Evolutionary conservation across 2,329 filamentous ascomycete species (phyloP), one percentile per base, ranked within the genome.

Genomic region (Dactylellina leptospora): DNA sequence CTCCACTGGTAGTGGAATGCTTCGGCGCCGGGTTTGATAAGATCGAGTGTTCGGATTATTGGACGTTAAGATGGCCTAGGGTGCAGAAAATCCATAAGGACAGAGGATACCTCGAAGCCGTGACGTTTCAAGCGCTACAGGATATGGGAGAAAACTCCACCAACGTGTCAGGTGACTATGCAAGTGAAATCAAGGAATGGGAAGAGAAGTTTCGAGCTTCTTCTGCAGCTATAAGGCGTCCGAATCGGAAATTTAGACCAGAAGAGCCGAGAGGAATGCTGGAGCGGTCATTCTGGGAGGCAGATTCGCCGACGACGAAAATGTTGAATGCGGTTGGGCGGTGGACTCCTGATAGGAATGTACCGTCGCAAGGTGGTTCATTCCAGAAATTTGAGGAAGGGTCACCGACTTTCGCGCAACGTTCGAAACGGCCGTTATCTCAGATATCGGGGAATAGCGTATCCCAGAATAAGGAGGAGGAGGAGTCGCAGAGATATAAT

Each of bases 11-110:
- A 0, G 90, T 92, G 62, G 93, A 96, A 75, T 82, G 96, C 69
- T 83, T 90, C 22, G 93, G 91, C 58, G 90, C 91, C 73, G 88
- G 89, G 0, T 96, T 92, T 75, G 89, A 92, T 70, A 90, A 88
- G 76, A 84, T 85, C 1, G 84, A 86, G 2, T 88, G 89, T 76
- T 87, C 86, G 11, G 83, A 84, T 0, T 92, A 90, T 76, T 92
- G 87, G 82, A 88, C 88, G 69, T 85, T 92, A 56, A 85, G 92
- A 0, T 96, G 96, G 76, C 90, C 92, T 0, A 83, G 85, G 1
- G 86, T 93, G 2, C 84, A 86, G 63, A 96, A 93, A 77, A 83
- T 96, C 8, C 91, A 96, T 76, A 85, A 84, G 71, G 92, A 96
- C 78, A 84, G 92, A 22, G 85, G 85, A 1, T 90, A 86, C 77